Conservation (phyloP, 257 asterid species). For the Lavandula angustifolia region DNA sequence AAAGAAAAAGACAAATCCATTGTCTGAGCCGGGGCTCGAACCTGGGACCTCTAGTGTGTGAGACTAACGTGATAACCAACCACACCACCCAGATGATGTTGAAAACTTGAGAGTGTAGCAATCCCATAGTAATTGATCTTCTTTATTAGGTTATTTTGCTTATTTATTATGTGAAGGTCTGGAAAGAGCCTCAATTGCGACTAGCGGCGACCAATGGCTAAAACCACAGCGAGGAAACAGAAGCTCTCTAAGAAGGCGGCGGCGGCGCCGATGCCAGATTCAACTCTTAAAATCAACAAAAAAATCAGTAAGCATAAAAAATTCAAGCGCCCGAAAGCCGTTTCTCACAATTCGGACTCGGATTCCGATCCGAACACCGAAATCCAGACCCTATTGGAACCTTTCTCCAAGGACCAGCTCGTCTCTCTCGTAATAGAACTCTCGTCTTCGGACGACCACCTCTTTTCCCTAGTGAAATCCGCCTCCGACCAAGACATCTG, state of each 20-base stretch:
- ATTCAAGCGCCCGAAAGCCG: slow-evolving; percentile 32
- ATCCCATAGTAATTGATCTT: too few species aligned
- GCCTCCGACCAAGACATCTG: slow-evolving; percentile 64
- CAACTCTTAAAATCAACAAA: slow-evolving; percentile 37
- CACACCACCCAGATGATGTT: slow-evolving; percentile 99
- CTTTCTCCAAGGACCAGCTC: slow-evolving; percentile 76
- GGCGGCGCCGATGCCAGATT: slow-evolving; percentile 13
- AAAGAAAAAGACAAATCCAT: neutral
- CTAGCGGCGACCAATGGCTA: slow-evolving; percentile 43
- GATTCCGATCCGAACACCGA: slow-evolving; percentile 44
- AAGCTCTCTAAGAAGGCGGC: slow-evolving; percentile 37
- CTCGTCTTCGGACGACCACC: slow-evolving; percentile 42
- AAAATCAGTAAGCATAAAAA: slow-evolving; percentile 40
- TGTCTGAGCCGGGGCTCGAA: slow-evolving; percentile 99
- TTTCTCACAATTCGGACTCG: slow-evolving; percentile 40
- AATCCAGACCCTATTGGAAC: slow-evolving; percentile 65
- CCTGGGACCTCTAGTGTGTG: slow-evolving; percentile 99
- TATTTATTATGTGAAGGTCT: too few species aligned
- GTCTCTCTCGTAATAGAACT: slow-evolving; percentile 51
- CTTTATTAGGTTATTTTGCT: too few species aligned
- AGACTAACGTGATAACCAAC: slow-evolving; percentile 99
- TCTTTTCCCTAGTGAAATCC: slow-evolving; percentile 46
- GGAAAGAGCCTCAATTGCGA: neutral
- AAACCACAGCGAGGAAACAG: slow-evolving; percentile 37
- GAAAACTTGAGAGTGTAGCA: too few species aligned